Conservation (phyloP, 129 eudicot genomes). For the Heracleum sosnowskyi region DNA sequence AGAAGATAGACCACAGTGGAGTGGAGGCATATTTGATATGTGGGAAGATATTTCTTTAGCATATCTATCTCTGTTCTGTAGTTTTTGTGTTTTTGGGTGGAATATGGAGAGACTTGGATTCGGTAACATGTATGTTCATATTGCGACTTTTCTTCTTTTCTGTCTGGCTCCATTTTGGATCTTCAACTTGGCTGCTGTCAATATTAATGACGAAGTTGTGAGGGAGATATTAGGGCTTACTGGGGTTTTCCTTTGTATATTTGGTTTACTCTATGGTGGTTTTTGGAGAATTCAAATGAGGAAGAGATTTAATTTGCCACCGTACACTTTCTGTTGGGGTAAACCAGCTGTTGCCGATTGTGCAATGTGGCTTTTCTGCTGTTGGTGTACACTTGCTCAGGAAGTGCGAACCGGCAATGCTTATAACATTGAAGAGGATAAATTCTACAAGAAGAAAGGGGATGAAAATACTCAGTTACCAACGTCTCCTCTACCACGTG, state of each 20-base stretch:
- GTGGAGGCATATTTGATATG: constrained; percentile 83
- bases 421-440: constrained; percentile 67
- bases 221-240: constrained; percentile 70
- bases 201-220: constrained; percentile 62
- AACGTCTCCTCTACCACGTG: constrained; percentile 44
- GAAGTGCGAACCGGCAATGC: constrained; percentile 88
- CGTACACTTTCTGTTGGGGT: constrained; percentile 53
- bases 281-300: constrained; percentile 99
- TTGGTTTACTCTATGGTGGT: constrained; percentile 92
- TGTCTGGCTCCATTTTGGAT: constrained; percentile 93
- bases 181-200: constrained; percentile 83
- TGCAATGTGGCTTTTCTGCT: constrained; percentile 85
- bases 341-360: constrained; percentile 72
- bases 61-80: constrained; percentile 74
- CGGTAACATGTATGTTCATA: constrained; percentile 96
- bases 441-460: constrained; percentile 38
- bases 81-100: constrained; percentile 97
- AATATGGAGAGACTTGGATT: constrained; percentile 96
- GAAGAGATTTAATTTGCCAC: constrained; percentile 77
- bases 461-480: constrained; percentile 24
- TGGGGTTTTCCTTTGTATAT: constrained; percentile 71
- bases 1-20: constrained; percentile 63
- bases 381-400: constrained; percentile 97
- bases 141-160: constrained; percentile 79
- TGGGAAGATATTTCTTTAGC: constrained; percentile 93